Percentiles rank a stretch among this genome's conserved stretches.
Evolutionary conservation across 345 rosid species (phyloP).

Genomic region (Moricandia moricandioides): DNA sequence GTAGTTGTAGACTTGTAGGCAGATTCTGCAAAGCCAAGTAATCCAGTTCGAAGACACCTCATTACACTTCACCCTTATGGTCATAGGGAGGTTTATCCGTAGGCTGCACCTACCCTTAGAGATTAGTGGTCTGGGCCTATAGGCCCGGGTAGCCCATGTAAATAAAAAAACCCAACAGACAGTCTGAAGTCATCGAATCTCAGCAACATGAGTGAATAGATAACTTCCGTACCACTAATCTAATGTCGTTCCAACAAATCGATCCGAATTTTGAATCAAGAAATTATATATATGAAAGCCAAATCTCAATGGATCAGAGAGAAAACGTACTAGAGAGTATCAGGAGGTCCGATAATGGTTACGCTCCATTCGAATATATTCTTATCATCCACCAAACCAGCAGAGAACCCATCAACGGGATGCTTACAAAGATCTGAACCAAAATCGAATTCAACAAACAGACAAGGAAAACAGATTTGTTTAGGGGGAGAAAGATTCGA

Average conservation of each 20-base stretch:
- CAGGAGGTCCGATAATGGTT: conserved; percentile 95
- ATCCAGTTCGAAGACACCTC: no score
- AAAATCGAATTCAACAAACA: conserved; percentile 3
- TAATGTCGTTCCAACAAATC: neutral
- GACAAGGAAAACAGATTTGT: neutral
- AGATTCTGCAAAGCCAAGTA: no score
- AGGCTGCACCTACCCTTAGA: no score
- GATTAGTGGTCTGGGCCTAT: no score
- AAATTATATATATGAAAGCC: neutral
- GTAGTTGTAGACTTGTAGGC: no score
- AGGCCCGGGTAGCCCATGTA: no score
- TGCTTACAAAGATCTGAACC: conserved; percentile 88
- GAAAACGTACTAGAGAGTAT: conserved; percentile 71
- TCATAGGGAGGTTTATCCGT: no score
- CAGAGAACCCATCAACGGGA: conserved; percentile 98
- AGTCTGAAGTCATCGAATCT: neutral
- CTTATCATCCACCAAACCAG: conserved; percentile 87
- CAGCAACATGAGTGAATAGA: neutral
- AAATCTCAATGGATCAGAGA: conserved; percentile 39
- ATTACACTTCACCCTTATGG: no score
- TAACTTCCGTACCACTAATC: neutral
- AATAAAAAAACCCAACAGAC: no score
- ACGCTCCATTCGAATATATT: conserved; percentile 97
- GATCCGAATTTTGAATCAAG: conserved; percentile 3
- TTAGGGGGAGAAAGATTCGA: neutral